A percentile compares a stretch with the other conserved stretches of the same genome.
These are phyloP conservation scores for Acorus gramineus DNA, from an alignment of 106 monocot genomes.

Conservation along the genomic window DNA sequence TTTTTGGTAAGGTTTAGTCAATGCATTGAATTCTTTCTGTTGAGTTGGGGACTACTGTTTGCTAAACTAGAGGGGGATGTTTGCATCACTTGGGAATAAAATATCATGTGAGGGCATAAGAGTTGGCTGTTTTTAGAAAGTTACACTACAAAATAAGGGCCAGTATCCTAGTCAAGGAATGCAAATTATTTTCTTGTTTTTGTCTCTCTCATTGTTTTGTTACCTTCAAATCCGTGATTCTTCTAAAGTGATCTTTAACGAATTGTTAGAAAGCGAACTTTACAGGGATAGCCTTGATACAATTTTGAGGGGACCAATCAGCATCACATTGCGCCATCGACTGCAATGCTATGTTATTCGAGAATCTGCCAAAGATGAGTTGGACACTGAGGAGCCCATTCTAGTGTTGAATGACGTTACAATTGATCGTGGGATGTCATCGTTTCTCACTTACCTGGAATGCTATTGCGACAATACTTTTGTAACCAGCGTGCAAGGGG, in stretches of 20 bases:
- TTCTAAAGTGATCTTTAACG: slow-evolving; percentile 31
- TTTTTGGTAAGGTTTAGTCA: too few species aligned
- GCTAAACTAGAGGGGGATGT: too few species aligned
- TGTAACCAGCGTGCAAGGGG: slow-evolving; percentile 94
- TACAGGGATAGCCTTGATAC: slow-evolving; percentile 60
- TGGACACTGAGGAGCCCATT: slow-evolving; percentile 76
- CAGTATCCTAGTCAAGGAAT: background rate
- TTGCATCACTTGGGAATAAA: too few species aligned
- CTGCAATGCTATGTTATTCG: slow-evolving; percentile 89
- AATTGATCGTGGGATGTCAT: slow-evolving; percentile 93
- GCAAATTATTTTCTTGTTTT: background rate
- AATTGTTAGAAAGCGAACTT: slow-evolving; percentile 64
- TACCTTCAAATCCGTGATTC: background rate
- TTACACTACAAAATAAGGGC: too few species aligned
- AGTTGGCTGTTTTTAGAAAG: too few species aligned
- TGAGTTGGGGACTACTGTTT: too few species aligned
- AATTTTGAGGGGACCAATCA: slow-evolving; percentile 68
- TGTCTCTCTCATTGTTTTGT: background rate
- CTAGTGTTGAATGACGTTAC: slow-evolving; percentile 96
- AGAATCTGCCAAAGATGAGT: slow-evolving; percentile 70
- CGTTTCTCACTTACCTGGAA: slow-evolving; percentile 90
- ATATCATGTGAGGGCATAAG: too few species aligned
- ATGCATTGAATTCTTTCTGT: too few species aligned
- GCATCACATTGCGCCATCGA: slow-evolving; percentile 82
- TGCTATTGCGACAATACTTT: slow-evolving; percentile 97